Percentiles rank a stretch among this genome's conserved stretches.
These are phyloP conservation scores for Juglanconis juglandina DNA, from an alignment of 2,329 filamentous ascomycete genomes.

Conservation along the genomic window DNA sequence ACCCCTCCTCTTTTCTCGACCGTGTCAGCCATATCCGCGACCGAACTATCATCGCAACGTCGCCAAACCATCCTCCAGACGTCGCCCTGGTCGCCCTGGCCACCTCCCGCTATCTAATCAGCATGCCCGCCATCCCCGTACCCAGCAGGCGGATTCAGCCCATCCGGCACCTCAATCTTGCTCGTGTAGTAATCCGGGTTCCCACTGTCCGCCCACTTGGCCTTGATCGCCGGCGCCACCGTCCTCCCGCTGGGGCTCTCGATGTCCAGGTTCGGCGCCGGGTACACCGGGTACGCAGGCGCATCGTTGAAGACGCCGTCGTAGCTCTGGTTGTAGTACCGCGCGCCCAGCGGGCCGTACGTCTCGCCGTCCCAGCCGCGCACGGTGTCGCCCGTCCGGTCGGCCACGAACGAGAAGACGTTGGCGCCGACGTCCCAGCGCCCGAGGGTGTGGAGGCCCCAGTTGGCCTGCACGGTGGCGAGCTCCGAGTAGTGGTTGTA, in stretches of 20 bases:
- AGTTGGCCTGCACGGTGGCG: conserved; percentile 66
- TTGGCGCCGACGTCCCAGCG: conserved; percentile 72
- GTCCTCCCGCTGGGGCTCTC: conserved; percentile 22
- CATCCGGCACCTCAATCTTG: conserved; percentile 27
- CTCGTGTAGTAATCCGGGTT: conserved; percentile 26
- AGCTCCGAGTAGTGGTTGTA: conserved; percentile 72
- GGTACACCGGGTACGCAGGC: conserved; percentile 23
- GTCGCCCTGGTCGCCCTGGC: too few relatives aligned
- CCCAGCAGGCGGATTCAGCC: conserved; percentile 24
- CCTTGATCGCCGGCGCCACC: conserved; percentile 21
- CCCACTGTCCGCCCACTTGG: conserved; percentile 22
- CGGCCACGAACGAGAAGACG: conserved; percentile 59
- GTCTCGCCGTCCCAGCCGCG: conserved; percentile 18
- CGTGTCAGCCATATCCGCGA: too few relatives aligned
- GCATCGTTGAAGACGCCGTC: conserved; percentile 27
- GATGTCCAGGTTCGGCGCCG: conserved; percentile 25
- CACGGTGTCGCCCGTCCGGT: conserved; percentile 55
- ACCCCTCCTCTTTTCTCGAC: too few relatives aligned
- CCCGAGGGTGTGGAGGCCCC: conserved; percentile 65
- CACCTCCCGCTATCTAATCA: neutral
- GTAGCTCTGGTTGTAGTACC: conserved; percentile 24
- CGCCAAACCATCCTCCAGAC: too few relatives aligned
- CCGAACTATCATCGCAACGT: too few relatives aligned
- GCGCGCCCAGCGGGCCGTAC: conserved; percentile 7
- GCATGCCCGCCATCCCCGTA: conserved; percentile 15